A percentile compares a stretch with the other conserved stretches of the same genome.
Conservation (phyloP, 331 rosid genomes). For the Telfairia occidentalis region DNA sequence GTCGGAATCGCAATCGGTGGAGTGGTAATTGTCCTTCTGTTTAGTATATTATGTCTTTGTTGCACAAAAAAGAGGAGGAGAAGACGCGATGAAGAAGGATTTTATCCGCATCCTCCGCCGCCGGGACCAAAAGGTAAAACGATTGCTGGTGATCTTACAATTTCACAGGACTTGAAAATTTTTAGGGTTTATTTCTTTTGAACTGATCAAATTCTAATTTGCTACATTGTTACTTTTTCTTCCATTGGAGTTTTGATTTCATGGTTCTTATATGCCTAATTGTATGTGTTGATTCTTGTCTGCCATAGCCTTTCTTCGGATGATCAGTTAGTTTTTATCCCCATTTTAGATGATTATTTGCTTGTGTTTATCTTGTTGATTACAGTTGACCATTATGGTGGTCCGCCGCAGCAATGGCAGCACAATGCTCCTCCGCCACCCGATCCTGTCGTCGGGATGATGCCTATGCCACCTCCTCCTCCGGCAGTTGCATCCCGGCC, state of each 20-base stretch:
- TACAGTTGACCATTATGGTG: constrained; percentile 36
- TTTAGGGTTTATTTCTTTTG: background rate
- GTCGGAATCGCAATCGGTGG: constrained; percentile 82
- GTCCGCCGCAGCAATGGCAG: constrained; percentile 27
- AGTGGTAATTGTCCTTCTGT: constrained; percentile 38
- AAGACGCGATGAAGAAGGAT: constrained; percentile 52
- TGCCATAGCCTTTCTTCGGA: background rate
- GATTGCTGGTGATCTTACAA: background rate
- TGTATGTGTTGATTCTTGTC: background rate
- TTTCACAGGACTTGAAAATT: background rate
- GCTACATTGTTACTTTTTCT: background rate
- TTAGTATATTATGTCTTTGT: constrained; percentile 63
- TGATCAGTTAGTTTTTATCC: background rate
- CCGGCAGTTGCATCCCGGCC: constrained; percentile 14
- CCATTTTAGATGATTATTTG: background rate
- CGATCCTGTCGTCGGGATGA: constrained; percentile 14
- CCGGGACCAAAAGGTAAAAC: constrained; percentile 59
- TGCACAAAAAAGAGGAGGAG: constrained; percentile 66
- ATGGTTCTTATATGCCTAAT: background rate
- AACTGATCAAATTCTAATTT: background rate
- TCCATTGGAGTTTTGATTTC: background rate
- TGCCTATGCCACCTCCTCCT: constrained; percentile 20
- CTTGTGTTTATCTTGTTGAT: constrained; percentile 10
- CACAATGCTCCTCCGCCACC: constrained; percentile 21
- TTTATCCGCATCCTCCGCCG: constrained; percentile 30